Evolutionary conservation across 1,284 basidiomycete genomes (phyloP), one percentile per base, ranked within the genome.

Genomic region (Ceratobasidium sp.): DNA sequence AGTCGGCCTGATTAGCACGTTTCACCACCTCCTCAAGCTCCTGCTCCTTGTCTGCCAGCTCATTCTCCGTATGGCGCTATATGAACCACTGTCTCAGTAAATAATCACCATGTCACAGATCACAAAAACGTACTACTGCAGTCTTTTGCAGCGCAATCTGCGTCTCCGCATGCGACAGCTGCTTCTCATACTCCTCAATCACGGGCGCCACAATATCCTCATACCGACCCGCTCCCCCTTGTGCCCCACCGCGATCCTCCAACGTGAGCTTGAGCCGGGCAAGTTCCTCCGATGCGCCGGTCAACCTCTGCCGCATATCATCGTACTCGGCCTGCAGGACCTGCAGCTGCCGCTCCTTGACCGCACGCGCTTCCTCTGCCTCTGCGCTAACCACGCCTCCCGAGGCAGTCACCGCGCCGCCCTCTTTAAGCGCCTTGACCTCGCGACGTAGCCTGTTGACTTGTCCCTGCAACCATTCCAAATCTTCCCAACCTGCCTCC

Each of bases 161-260:
- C 0, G 96, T 94, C 81, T 99, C 98, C 85, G 99, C 92, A 1
- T 95, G 92, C 59, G 91, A 90, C 77, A 99, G 96, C 0, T 96
- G 95, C 86, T 97, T 96, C 84, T 99, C 97, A 83, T 99, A 99
- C 84, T 98, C 97, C 81, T 97, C 92, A 74, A 99, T 98, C 79
- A 99, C 95, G 7, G 97, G 97, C 46, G 96, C 96, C 24, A 98
- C 96, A 74, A 98, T 97, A 81, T 96, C 93, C 80, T 98, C 94
- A 81, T 98, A 98, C 81, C 92, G 94, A 65, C 86, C 89, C 6
- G 90, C 90, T 46, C 88, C 90, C n/a, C 88, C 89, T 46, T 89
- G 80, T 49, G 88, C 87, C 24, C 91, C 79, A 13, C 81, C 87
- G 79, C 85, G 88, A 79, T 92, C 92, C 37, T 90, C 92, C 31